Evolutionary conservation across 2,329 filamentous ascomycete genomes (phyloP).

Genomic region (Cercospora zeina): DNA sequence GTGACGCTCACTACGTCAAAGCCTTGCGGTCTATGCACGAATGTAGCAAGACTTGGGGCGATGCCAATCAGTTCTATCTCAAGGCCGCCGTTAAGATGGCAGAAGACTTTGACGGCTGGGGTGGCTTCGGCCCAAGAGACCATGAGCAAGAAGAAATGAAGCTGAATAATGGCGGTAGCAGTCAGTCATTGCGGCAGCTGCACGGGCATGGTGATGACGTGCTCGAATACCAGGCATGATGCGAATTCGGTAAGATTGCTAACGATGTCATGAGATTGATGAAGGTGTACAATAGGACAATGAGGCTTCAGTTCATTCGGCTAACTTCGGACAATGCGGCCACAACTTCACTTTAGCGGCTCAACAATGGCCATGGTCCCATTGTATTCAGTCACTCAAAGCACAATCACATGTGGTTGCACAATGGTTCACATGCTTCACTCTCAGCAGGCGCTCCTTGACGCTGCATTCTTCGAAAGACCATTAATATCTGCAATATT

Average conservation of each 20-base stretch:
- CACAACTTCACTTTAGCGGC: background rate
- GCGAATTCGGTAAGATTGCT: constrained; percentile 3
- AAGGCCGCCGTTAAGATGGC: constrained; percentile 70
- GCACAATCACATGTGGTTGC: background rate
- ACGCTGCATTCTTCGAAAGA: background rate
- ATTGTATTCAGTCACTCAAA: constrained; percentile 1
- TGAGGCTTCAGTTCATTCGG: background rate
- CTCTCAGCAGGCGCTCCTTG: background rate
- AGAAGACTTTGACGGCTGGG: constrained; percentile 72
- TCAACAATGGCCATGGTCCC: background rate
- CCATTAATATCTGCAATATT: background rate
- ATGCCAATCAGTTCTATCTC: constrained; percentile 65
- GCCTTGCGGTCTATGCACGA: constrained; percentile 73
- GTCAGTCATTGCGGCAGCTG: background rate
- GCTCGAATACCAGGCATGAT: constrained; percentile 5
- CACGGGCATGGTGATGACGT: constrained; percentile 5
- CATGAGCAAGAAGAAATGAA: constrained; percentile 25
- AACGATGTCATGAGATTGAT: background rate
- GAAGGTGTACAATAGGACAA: constrained; percentile 6
- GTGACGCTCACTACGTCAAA: constrained; percentile 84
- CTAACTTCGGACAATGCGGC: background rate
- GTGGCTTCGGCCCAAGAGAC: constrained; percentile 45
- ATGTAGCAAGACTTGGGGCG: constrained; percentile 72
- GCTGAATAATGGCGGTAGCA: constrained; percentile 9
- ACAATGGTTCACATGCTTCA: constrained; percentile 1